Conservation (phyloP, 805 yeast species). For the Pichia ethanolica region DNA sequence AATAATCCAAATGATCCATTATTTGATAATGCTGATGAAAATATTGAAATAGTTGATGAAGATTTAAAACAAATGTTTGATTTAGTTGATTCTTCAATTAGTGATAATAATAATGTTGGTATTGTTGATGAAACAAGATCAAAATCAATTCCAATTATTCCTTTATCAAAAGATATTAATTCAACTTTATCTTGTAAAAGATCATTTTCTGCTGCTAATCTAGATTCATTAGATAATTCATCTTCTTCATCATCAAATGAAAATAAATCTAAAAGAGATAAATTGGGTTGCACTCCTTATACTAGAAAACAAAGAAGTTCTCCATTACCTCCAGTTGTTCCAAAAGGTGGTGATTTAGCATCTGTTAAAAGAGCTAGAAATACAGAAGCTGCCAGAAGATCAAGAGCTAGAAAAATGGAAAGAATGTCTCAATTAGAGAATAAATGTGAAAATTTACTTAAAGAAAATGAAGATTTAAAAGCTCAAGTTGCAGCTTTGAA, state of each 20-base stretch:
- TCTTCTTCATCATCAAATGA: background rate
- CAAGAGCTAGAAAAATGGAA: slow-evolving; percentile 87
- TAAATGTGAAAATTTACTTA: slow-evolving; percentile 58
- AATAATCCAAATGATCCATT: slow-evolving; percentile 50
- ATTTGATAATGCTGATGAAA: slow-evolving; percentile 30
- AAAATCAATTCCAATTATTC: slow-evolving; percentile 7
- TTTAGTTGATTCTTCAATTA: background rate
- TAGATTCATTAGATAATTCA: background rate
- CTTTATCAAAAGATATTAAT: background rate
- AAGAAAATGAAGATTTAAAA: slow-evolving; percentile 52
- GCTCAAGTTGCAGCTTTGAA: slow-evolving; percentile 50
- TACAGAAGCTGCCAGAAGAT: slow-evolving; percentile 96
- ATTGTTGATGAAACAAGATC: slow-evolving; percentile 6
- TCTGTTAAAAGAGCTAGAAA: slow-evolving; percentile 88
- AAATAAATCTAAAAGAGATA: slow-evolving; percentile 46
- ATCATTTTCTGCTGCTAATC: slow-evolving; percentile 19
- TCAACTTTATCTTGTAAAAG: slow-evolving; percentile 10
- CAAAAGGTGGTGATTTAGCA: slow-evolving; percentile 53
- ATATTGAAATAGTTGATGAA: slow-evolving; percentile 13
- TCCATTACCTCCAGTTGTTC: slow-evolving; percentile 67
- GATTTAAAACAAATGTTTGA: slow-evolving; percentile 6
- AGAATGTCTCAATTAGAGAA: slow-evolving; percentile 78
- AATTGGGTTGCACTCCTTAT: slow-evolving; percentile 68
- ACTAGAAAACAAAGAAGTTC: slow-evolving; percentile 66
- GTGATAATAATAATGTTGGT: slow-evolving; percentile 1